Evolutionary conservation across 495 filamentous ascomycete species (phyloP).

Genomic region (Immersiella caudata): DNA sequence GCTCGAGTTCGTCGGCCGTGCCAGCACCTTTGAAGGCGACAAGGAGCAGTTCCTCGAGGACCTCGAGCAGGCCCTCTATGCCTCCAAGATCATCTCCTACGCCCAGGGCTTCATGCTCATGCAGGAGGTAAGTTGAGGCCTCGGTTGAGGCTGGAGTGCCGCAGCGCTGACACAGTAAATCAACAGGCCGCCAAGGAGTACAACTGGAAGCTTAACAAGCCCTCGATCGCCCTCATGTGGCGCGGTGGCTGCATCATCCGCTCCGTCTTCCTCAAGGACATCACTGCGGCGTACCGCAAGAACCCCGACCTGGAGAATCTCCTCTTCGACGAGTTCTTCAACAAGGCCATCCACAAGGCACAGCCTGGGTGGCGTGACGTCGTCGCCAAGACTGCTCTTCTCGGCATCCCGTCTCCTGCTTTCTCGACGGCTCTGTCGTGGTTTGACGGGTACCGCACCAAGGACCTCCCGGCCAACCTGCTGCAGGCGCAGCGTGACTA

Average conservation of each 20-base stretch:
- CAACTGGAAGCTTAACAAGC: slow-evolving; percentile 98
- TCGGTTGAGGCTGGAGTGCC: neutral
- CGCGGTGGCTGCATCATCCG: slow-evolving; percentile 99
- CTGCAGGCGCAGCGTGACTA: slow-evolving; percentile 99
- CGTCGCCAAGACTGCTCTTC: slow-evolving; percentile 85
- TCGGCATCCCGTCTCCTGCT: slow-evolving; percentile 92
- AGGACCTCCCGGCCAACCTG: slow-evolving; percentile 94
- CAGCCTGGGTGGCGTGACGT: slow-evolving; percentile 96
- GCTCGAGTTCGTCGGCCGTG: slow-evolving; percentile 72
- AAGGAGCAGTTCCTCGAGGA: slow-evolving; percentile 91
- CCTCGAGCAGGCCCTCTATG: slow-evolving; percentile 97
- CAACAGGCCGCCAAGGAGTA: slow-evolving; percentile 87
- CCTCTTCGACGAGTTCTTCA: slow-evolving; percentile 98
- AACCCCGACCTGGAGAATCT: slow-evolving; percentile 97
- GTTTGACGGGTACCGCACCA: slow-evolving; percentile 97
- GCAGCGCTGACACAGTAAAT: slow-evolving; percentile 26
- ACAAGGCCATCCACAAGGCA: slow-evolving; percentile 94
- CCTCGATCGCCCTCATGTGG: slow-evolving; percentile 99
- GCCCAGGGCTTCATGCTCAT: slow-evolving; percentile 99
- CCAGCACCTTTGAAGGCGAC: slow-evolving; percentile 81
- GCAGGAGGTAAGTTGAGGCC: slow-evolving; percentile 74
- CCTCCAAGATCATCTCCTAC: slow-evolving; percentile 99
- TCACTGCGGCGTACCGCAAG: slow-evolving; percentile 92
- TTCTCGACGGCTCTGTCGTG: slow-evolving; percentile 96
- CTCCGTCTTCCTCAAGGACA: slow-evolving; percentile 99